Conservation (phyloP, 192 early-diverging fungal species). For the Coemansia erecta region DNA sequence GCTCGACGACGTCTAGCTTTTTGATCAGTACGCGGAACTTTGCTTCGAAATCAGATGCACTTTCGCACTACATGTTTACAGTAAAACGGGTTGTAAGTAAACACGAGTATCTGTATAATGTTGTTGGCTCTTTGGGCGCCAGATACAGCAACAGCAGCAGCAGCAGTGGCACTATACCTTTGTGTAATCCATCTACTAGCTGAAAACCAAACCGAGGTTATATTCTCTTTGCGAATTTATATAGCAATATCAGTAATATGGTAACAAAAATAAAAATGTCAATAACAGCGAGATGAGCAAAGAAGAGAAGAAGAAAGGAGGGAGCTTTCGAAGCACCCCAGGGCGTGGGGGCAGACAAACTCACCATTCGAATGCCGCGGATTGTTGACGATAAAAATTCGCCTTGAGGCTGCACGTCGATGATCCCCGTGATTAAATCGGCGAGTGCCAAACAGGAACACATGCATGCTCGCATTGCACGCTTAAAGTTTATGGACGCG, state of each 20-base stretch:
- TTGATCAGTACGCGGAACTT: constrained; percentile 37
- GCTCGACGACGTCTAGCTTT: constrained; percentile 56
- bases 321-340: too few relatives aligned
- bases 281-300: constrained; percentile 4
- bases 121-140: too few relatives aligned
- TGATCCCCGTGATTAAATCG: too few relatives aligned
- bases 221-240: too few relatives aligned
- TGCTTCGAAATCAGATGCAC: constrained; percentile 46
- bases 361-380: too few relatives aligned
- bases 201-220: background rate
- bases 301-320: constrained; percentile 1
- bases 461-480: too few relatives aligned
- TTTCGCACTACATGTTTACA: constrained; percentile 37
- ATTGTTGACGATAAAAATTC: too few relatives aligned
- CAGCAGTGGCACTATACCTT: constrained; percentile 43
- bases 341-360: too few relatives aligned
- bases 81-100: background rate
- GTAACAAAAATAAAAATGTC: constrained; percentile 7
- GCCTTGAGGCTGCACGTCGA: too few relatives aligned
- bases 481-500: too few relatives aligned
- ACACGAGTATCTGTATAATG: constrained; percentile 7
- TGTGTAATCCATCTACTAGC: constrained; percentile 40
- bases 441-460: too few relatives aligned
- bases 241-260: constrained; percentile 3
- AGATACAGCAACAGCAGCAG: too few relatives aligned